A percentile compares a stretch with the other conserved stretches of the same genome.
Evolutionary conservation across 2,329 filamentous ascomycete genomes (phyloP).

Genomic region (Aspergillus pseudoglaucus): DNA sequence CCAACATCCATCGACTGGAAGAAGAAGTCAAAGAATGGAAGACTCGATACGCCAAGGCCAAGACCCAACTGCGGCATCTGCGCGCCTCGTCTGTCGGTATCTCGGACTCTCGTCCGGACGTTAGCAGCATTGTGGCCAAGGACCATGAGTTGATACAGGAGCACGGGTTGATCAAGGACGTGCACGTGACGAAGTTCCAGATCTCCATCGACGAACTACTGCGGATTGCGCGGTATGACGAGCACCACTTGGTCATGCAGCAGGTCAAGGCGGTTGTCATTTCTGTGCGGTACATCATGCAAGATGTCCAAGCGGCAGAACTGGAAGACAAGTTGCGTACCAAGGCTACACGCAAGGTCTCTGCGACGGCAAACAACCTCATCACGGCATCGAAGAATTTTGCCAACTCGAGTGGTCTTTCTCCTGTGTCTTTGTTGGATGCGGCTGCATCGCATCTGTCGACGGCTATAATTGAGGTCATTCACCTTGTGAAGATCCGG

Average conservation of each 20-base stretch:
- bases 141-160: conserved; percentile 67
- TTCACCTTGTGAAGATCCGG: conserved; percentile 76
- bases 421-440: conserved; percentile 87
- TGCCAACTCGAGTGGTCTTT: conserved; percentile 71
- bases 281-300: conserved; percentile 75
- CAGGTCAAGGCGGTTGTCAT: conserved; percentile 82
- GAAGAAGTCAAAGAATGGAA: conserved; percentile 85
- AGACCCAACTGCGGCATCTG: conserved; percentile 77
- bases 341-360: conserved; percentile 74
- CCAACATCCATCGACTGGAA: conserved; percentile 69
- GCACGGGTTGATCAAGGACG: conserved; percentile 76
- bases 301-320: conserved; percentile 63
- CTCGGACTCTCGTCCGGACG: conserved; percentile 39
- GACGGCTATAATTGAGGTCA: conserved; percentile 75
- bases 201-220: conserved; percentile 88
- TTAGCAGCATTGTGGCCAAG: conserved; percentile 47
- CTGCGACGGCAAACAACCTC: conserved; percentile 89
- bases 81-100: conserved; percentile 74
- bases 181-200: conserved; percentile 92
- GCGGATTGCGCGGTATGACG: conserved; percentile 65
- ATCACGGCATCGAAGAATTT: conserved; percentile 95
- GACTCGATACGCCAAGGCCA: conserved; percentile 76
- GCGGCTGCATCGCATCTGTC: conserved; percentile 88
- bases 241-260: conserved; percentile 68
- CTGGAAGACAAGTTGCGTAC: conserved; percentile 54